Base-by-base conservation (phyloP, 768 basidiomycete genomes). In the Tephrocybe sp. region DNA sequence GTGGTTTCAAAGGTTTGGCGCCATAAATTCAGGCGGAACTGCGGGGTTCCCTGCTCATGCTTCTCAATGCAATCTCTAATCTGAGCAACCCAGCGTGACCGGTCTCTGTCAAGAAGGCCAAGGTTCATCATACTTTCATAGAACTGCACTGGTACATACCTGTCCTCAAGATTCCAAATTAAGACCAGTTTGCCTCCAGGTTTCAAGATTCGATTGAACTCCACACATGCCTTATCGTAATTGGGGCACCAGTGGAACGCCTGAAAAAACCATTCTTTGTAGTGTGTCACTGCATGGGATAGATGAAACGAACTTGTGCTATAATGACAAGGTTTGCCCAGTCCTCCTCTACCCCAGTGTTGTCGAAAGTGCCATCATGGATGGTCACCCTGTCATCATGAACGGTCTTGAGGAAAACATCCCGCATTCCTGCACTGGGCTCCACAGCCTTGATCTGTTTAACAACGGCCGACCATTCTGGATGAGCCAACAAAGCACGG, bases 241-340 rank as follows among this genome's bases (percentile, higher is more conserved):
- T 94, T 80, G 9, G 86, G 86, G 54, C 88, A 89, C 94, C 94
- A 97, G 70, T 97, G 94, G 65, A 86, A 97, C 13, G 94, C 94
- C 84, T 94, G 18, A 10, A 3, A 29, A 15, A 22, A 24, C n/a
- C n/a, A n/a, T n/a, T n/a, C n/a, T n/a, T n/a, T n/a, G n/a, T n/a
- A n/a, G n/a, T n/a, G n/a, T n/a, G n/a, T n/a, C n/a, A n/a, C n/a
- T n/a, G n/a, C n/a, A n/a, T n/a, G n/a, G n/a, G n/a, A n/a, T n/a
- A n/a, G n/a, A n/a, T n/a, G n/a, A n/a, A n/a, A 29, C 61, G 15
- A 57, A 83, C 86, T 76, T 89, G 88, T 4, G 89, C 91, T 29
- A 90, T 77, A 45, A 89, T 69, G 15, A 92, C 64, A n/a, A 90
- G 57, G 62, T 93, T 89, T 0, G 90, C 91, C 80, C 84, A 88